Base-by-base conservation (phyloP, 2,329 filamentous ascomycete genomes). In the Monosporascus sp. region DNA sequence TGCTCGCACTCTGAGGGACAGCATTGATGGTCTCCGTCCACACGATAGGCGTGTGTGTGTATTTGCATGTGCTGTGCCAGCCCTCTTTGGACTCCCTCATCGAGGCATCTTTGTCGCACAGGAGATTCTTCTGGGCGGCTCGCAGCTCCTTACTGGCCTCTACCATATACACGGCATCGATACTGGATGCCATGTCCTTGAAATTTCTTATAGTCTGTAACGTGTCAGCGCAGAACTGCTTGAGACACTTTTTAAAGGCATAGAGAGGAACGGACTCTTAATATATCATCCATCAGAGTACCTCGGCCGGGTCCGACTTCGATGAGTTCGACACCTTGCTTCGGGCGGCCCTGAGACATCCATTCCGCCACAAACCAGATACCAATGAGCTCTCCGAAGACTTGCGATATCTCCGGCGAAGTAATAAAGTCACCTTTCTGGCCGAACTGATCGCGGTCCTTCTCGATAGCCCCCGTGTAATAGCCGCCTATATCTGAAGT, bases 341-440 rank as follows among this genome's bases (percentile, higher is more conserved):
- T 82, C 52, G 82, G 88, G 55, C 79, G 80, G 17, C 91, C 92
- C 70, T 99, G 94, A 41, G 88, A 87, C 70, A 97, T 89, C 93
- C 94, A 99, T 77, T 99, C 94, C 43, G 93, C 86, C 50, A 97
- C 87, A 57, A 96, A 86, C 94, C 94, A 99, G 62, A 99, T 83
- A 5, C 91, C 94, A 53, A 97, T 78, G 27, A 99, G 79, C 73
- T 99, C 94, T 24, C 94, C 94, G 72, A 99, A 99, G 14, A 97
- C 82, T 68, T 97, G 94, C 1, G 92, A 97, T 63, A 99, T 97
- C 72, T 99, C 94, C 0, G 94, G 94, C 0, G 92, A 97, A 0
- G 94, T 99, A 50, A 97, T 87, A 67, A 99, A 99, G 72, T 99
- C 94, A 26, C 94, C 94, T 65, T 90, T 89, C 52, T 82, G 77